These are phyloP conservation scores for Pyrenophora teres DNA, from an alignment of 2,329 filamentous ascomycete species.

Conservation along the genomic window DNA sequence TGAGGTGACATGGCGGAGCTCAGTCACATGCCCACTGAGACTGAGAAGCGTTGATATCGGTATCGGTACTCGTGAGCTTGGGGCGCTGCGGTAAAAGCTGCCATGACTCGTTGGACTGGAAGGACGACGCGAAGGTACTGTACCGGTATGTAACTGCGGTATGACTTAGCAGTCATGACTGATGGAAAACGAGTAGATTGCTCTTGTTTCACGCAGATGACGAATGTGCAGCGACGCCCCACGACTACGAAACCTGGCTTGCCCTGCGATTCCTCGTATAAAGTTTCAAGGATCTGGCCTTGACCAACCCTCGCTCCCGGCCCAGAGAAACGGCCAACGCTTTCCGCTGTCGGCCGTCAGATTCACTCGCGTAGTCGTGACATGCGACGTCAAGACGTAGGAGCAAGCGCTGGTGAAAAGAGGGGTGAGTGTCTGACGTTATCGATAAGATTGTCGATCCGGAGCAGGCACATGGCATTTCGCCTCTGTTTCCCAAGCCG, in stretches of 20 bases:
- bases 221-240: conserved; percentile 11
- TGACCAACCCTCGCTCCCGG: conserved; percentile 1
- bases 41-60: too few relatives aligned
- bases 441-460: conserved; percentile 8
- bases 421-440: background rate
- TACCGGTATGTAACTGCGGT: too few relatives aligned
- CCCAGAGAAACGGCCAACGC: background rate
- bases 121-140: background rate
- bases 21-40: background rate
- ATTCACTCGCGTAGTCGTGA: background rate
- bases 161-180: conserved; percentile 2
- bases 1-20: conserved; percentile 14
- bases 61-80: too few relatives aligned
- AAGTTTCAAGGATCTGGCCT: conserved; percentile 11
- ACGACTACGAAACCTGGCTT: conserved; percentile 17
- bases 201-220: conserved; percentile 34
- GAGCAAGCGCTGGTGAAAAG: conserved; percentile 9
- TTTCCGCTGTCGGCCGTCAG: conserved; percentile 2
- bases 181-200: conserved; percentile 20
- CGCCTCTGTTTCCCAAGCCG: too few relatives aligned
- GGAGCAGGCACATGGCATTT: conserved; percentile 9
- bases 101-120: background rate
- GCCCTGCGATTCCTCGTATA: conserved; percentile 2
- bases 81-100: too few relatives aligned
- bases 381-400: conserved; percentile 10